Conservation (phyloP, 2,329 filamentous ascomycete genomes). For the Nectriaceae sp. region DNA sequence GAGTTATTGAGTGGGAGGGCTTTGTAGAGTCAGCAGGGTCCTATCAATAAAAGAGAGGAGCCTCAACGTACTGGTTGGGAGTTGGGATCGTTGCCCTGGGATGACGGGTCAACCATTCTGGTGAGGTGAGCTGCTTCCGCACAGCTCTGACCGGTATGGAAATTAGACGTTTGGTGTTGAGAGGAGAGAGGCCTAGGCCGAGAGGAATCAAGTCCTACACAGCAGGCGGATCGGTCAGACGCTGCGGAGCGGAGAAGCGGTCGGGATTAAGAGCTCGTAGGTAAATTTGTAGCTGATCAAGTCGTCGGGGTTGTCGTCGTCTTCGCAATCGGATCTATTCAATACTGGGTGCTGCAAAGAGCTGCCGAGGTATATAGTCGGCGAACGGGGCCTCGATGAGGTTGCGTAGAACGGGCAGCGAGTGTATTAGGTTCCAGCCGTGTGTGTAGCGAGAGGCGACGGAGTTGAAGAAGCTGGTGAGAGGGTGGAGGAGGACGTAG, state of each 20-base stretch:
- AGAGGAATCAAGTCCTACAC: no score
- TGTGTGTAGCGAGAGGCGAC: neutral
- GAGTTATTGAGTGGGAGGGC: slow-evolving; percentile 22
- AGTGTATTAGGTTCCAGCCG: neutral
- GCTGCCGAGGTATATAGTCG: neutral
- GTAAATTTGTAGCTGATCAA: no score
- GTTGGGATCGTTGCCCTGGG: slow-evolving; percentile 22
- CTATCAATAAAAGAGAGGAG: neutral
- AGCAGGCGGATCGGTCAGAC: no score
- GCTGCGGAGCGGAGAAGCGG: neutral
- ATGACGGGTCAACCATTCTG: slow-evolving; percentile 27
- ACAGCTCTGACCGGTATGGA: no score
- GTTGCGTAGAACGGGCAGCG: neutral
- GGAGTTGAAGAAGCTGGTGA: neutral
- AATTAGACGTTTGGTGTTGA: no score
- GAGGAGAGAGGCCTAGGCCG: no score
- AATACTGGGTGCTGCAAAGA: no score
- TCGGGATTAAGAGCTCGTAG: neutral
- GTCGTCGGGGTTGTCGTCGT: no score
- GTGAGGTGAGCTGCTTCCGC: slow-evolving; percentile 12
- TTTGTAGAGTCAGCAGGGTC: slow-evolving; percentile 19
- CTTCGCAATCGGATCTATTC: no score
- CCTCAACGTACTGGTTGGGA: slow-evolving; percentile 22
- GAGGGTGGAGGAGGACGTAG: neutral
- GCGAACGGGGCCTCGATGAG: neutral